These are phyloP conservation scores for Rasamsonia emersonii DNA, from an alignment of 2,329 filamentous ascomycete species.

Conservation along the genomic window DNA sequence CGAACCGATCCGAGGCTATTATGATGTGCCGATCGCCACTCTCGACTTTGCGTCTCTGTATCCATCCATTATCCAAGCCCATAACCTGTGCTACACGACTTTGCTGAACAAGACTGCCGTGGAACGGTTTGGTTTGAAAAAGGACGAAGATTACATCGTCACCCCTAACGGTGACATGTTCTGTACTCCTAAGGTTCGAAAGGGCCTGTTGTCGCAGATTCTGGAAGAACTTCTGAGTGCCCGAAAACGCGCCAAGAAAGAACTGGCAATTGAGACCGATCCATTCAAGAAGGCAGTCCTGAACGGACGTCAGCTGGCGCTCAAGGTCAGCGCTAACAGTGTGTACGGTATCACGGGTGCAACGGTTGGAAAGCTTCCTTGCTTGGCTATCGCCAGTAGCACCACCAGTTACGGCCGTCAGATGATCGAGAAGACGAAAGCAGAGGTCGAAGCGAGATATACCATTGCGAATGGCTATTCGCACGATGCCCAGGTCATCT, in stretches of 20 bases:
- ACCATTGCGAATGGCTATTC: conserved; percentile 89
- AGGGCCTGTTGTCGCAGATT: conserved; percentile 90
- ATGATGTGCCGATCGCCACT: conserved; percentile 89
- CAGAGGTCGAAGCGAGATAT: conserved; percentile 86
- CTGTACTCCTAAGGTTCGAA: conserved; percentile 76
- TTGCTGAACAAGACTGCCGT: conserved; percentile 70
- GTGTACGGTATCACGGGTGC: conserved; percentile 97
- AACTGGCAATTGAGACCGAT: conserved; percentile 80
- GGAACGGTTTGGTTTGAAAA: conserved; percentile 66
- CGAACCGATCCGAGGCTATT: conserved; percentile 86
- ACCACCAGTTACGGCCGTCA: conserved; percentile 95
- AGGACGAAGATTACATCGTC: conserved; percentile 92
- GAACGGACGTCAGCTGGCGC: conserved; percentile 89
- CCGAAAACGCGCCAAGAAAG: conserved; percentile 88
- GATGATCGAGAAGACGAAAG: conserved; percentile 98
- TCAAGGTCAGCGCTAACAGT: conserved; percentile 96
- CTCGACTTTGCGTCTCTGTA: conserved; percentile 98
- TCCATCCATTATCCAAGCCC: conserved; percentile 96
- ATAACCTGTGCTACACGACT: conserved; percentile 97
- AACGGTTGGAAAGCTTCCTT: conserved; percentile 90
- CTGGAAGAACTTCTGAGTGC: conserved; percentile 85
- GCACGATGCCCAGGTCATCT: conserved; percentile 93
- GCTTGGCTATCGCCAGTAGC: conserved; percentile 88
- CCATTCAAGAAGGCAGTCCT: conserved; percentile 96
- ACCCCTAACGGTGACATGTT: conserved; percentile 94